Conservation (phyloP, 2,329 filamentous ascomycete species). For the Monosporascus sp. region DNA sequence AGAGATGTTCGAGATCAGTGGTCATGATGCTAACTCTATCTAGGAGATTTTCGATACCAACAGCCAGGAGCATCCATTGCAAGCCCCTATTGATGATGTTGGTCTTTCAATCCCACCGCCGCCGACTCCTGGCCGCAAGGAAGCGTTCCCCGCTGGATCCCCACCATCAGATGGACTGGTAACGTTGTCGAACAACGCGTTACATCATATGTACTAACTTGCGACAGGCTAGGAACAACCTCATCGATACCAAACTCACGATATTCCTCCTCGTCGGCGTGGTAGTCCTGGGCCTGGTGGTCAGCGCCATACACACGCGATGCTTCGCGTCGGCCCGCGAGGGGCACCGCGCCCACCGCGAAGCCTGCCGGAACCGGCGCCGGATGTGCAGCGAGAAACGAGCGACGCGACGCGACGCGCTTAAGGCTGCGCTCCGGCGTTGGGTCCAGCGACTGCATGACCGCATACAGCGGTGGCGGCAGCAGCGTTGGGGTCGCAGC, state of each 20-base stretch:
- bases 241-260: slow-evolving; percentile 3
- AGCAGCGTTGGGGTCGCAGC: slow-evolving; percentile 7
- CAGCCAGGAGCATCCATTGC: neutral
- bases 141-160: neutral
- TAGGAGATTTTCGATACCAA: neutral
- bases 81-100: neutral
- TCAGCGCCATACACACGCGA: slow-evolving; percentile 21
- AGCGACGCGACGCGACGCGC: slow-evolving; percentile 10
- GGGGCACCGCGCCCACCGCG: slow-evolving; percentile 22
- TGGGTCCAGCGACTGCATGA: slow-evolving; percentile 26
- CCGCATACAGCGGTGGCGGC: slow-evolving; percentile 2
- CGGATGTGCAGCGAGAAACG: neutral
- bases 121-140: neutral
- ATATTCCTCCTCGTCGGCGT: slow-evolving; percentile 13
- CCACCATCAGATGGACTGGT: slow-evolving; percentile 1
- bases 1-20: neutral
- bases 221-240: slow-evolving; percentile 2
- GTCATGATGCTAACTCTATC: neutral
- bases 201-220: too few species aligned
- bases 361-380: slow-evolving; percentile 17
- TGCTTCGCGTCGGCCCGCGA: slow-evolving; percentile 19
- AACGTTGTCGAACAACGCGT: neutral
- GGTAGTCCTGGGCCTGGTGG: slow-evolving; percentile 20
- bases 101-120: slow-evolving; percentile 3
- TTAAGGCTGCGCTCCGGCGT: slow-evolving; percentile 21